Percentiles rank a stretch among this genome's conserved stretches.
Conservation (phyloP, 805 yeast species). For the Cyberlindnera mycetangii region DNA sequence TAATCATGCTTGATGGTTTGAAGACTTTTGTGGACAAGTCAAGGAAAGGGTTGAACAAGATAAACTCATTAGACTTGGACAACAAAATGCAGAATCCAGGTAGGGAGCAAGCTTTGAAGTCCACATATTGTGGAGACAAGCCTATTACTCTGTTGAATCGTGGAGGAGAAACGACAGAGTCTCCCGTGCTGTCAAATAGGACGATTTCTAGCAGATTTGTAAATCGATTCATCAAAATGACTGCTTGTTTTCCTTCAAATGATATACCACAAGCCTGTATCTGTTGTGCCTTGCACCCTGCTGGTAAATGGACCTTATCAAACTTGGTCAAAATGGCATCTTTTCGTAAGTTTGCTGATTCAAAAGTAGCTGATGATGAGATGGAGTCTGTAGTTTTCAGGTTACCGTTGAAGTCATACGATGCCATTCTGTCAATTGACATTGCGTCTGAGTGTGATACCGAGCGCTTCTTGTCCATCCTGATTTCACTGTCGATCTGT, state of each 20-base stretch:
- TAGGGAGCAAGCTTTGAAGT: slow-evolving; percentile 35
- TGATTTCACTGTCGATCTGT: slow-evolving; percentile 11
- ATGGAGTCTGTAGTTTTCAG: slow-evolving; percentile 42
- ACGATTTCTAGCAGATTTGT: slow-evolving; percentile 46
- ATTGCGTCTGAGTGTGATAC: slow-evolving; percentile 38
- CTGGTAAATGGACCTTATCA: slow-evolving; percentile 37
- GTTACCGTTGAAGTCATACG: slow-evolving; percentile 40
- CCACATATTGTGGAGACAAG: slow-evolving; percentile 33
- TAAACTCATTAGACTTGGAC: slow-evolving; percentile 33
- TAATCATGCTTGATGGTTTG: slow-evolving; percentile 7
- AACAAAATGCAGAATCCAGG: slow-evolving; percentile 47
- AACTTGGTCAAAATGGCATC: slow-evolving; percentile 70
- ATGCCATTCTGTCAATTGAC: slow-evolving; percentile 45
- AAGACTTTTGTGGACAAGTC: slow-evolving; percentile 40
- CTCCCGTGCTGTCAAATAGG: slow-evolving; percentile 41
- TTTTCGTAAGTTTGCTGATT: slow-evolving; percentile 41
- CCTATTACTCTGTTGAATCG: slow-evolving; percentile 33
- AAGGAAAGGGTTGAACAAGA: slow-evolving; percentile 56
- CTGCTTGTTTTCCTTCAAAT: slow-evolving; percentile 56
- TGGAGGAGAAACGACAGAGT: slow-evolving; percentile 31
- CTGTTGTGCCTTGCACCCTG: slow-evolving; percentile 29
- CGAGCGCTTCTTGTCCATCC: slow-evolving; percentile 29
- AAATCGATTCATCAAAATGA: slow-evolving; percentile 49
- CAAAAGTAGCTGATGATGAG: slow-evolving; percentile 39
- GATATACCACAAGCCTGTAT: slow-evolving; percentile 38